Percentiles rank a stretch among this genome's conserved stretches.
Evolutionary conservation across 2,329 filamentous ascomycete species (phyloP).

Genomic region (Clarireedia sp.): DNA sequence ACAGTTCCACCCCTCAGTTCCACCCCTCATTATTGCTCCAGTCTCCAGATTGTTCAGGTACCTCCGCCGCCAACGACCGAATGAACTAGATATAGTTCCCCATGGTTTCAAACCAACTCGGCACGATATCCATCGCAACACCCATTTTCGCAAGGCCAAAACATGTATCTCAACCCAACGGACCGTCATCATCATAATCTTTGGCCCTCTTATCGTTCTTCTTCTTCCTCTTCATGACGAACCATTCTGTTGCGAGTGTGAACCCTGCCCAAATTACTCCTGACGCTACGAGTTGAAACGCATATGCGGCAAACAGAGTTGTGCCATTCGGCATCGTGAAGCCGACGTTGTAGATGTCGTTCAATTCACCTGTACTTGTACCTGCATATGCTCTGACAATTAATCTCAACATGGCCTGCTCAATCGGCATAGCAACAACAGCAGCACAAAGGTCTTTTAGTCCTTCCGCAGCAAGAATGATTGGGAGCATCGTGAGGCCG

Average conservation of each 20-base stretch:
- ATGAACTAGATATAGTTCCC: too few species aligned
- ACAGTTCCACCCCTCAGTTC: too few species aligned
- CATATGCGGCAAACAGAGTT: conserved; percentile 20
- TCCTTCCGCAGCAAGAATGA: conserved; percentile 28
- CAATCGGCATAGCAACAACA: conserved; percentile 26
- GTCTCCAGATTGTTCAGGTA: neutral
- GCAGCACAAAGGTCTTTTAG: conserved; percentile 24
- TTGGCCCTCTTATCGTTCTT: neutral
- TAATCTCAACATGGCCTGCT: conserved; percentile 26
- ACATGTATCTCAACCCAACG: too few species aligned
- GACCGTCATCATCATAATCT: neutral
- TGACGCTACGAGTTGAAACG: conserved; percentile 16
- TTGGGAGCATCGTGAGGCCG: conserved; percentile 28
- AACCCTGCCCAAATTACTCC: conserved; percentile 23
- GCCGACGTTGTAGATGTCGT: conserved; percentile 16
- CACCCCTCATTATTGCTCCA: neutral
- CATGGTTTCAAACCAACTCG: too few species aligned
- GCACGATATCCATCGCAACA: too few species aligned
- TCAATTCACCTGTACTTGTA: conserved; percentile 14
- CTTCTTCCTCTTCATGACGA: conserved; percentile 8
- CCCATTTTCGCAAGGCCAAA: too few species aligned
- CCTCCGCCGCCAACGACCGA: neutral
- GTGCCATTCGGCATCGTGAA: conserved; percentile 12
- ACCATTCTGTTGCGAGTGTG: conserved; percentile 17
- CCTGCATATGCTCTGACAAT: conserved; percentile 23